phyloP scores from a whole-genome alignment of 441 rosid species.

The Arabidopsis lyrata region DNA sequence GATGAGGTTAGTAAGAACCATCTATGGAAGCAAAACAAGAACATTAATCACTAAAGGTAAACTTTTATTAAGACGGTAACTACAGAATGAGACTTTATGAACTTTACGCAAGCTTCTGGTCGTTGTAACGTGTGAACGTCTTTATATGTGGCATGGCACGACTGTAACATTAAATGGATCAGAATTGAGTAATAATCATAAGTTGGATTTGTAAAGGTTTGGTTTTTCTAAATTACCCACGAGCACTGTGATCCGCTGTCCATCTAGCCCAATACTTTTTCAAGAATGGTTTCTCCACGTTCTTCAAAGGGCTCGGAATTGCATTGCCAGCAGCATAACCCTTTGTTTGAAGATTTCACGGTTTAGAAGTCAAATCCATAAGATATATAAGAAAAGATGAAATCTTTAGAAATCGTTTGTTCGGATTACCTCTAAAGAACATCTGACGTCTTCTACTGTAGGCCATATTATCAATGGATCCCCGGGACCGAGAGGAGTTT shows the following conservation, averaged over 20 bases:
- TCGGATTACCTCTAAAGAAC: constrained; percentile 83
- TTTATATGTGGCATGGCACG: constrained; percentile 97
- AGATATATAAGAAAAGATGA: constrained; percentile 5
- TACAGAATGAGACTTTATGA: constrained; percentile 33
- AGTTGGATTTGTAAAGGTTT: background rate
- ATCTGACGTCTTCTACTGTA: constrained; percentile 87
- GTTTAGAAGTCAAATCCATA: constrained; percentile 30
- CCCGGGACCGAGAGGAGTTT: constrained; percentile 78
- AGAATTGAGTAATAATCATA: constrained; percentile 30
- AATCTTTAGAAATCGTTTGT: constrained; percentile 21
- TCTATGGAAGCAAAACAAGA: constrained; percentile 48
- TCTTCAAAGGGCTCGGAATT: constrained; percentile 88
- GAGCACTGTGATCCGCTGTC: constrained; percentile 87
- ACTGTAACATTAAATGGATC: constrained; percentile 52
- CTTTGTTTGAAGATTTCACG: constrained; percentile 47
- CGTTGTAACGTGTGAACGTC: constrained; percentile 82
- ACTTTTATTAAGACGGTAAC: background rate
- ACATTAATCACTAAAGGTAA: constrained; percentile 30
- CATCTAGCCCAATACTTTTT: constrained; percentile 94
- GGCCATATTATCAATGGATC: constrained; percentile 92
- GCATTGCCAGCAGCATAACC: constrained; percentile 95
- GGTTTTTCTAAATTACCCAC: constrained; percentile 51
- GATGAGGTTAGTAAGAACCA: constrained; percentile 93
- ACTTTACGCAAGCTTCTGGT: constrained; percentile 87
- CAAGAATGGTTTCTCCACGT: constrained; percentile 83